Conservation (phyloP, 441 rosid species). For the Croton laevigatus region DNA sequence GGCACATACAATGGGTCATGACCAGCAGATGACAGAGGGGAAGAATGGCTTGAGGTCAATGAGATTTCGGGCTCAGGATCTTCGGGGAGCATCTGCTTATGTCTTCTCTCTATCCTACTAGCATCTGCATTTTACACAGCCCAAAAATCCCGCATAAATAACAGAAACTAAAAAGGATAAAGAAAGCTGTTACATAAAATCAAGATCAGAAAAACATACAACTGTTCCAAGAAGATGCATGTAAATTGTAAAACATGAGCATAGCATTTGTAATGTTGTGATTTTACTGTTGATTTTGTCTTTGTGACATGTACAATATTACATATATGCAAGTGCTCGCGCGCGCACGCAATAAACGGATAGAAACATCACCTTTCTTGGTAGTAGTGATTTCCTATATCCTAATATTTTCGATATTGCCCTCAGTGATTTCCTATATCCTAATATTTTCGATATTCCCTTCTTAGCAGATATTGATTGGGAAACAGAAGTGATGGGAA, state of each 20-base stretch:
- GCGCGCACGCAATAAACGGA: no score
- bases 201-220: not conserved
- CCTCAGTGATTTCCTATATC: no score
- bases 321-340: not conserved
- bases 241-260: not conserved
- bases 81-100: conserved; percentile 14
- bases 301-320: conserved; percentile 6
- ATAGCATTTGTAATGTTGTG: not conserved
- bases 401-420: no score
- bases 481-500: no score
- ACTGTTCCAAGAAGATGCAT: not conserved
- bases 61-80: conserved; percentile 16
- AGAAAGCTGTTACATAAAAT: not conserved
- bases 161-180: not conserved
- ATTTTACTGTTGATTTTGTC: not conserved
- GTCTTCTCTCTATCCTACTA: conserved; percentile 17
- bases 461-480: no score
- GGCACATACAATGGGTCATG: conserved; percentile 6
- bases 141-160: conserved; percentile 20
- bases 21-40: conserved; percentile 11
- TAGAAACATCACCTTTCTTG: no score
- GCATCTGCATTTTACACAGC: conserved; percentile 10
- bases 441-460: no score
- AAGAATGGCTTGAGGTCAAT: not conserved
- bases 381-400: no score